phyloP scores from a whole-genome alignment of 78 protist genomes.

The Blattamonas nauphoetae region DNA sequence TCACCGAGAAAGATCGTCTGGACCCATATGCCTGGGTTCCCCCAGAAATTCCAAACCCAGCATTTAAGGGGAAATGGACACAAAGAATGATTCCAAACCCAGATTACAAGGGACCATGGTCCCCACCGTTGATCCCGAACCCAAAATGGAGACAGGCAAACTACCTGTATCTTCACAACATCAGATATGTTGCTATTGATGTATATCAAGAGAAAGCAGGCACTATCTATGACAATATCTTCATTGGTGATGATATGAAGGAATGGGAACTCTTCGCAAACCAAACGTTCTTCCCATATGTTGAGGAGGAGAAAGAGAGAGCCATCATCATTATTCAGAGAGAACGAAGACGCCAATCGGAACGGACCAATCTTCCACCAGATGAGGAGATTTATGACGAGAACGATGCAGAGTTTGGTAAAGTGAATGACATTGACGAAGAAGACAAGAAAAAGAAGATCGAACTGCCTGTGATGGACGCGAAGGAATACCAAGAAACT shows the following conservation, averaged over 20 bases:
- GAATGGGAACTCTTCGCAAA: constrained; percentile 38
- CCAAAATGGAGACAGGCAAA: constrained; percentile 8
- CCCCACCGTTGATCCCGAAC: constrained; percentile 67
- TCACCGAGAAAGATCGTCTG: not conserved
- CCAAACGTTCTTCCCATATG: not conserved
- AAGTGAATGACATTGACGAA: no score
- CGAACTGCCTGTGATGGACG: no score
- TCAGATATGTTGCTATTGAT: constrained; percentile 3
- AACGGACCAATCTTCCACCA: no score
- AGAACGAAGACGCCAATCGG: no score
- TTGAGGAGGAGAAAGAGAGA: not conserved
- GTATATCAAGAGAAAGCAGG: constrained; percentile 74
- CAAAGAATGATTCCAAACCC: constrained; percentile 16
- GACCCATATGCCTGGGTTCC: not conserved
- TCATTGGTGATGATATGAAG: constrained; percentile 63
- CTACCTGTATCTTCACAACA: not conserved
- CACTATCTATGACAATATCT: constrained; percentile 89
- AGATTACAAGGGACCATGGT: constrained; percentile 91
- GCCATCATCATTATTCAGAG: no score
- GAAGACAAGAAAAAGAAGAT: no score
- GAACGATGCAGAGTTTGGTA: no score
- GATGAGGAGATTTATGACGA: no score
- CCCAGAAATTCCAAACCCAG: constrained; percentile 15
- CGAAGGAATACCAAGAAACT: no score
- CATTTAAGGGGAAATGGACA: constrained; percentile 87